A percentile compares a stretch with the other conserved stretches of the same genome.
Conservation (phyloP, 345 rosid genomes). For the Gossypium arboreum region DNA sequence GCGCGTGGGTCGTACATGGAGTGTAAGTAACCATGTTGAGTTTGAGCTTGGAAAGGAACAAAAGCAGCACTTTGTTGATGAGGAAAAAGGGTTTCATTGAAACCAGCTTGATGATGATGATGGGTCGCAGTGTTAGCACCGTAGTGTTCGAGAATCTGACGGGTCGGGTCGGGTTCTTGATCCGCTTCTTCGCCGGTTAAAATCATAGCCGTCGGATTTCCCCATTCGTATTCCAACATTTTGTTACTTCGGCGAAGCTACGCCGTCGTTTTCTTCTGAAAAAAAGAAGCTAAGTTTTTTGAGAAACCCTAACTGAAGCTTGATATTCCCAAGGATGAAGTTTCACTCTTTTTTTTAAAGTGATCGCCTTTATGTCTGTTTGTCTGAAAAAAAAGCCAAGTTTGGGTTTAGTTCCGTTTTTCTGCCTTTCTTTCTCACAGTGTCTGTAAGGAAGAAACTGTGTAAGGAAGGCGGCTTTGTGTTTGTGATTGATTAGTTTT, state of each 20-base stretch:
- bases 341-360: neutral
- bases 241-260: conserved; percentile 17
- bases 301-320: conserved; percentile 31
- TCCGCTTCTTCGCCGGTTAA: conserved; percentile 37
- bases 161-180: conserved; percentile 47
- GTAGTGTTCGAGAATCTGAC: conserved; percentile 46
- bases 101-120: conserved; percentile 17
- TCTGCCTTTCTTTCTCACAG: neutral
- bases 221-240: conserved; percentile 94
- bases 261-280: neutral
- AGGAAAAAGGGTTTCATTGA: conserved; percentile 30
- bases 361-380: neutral
- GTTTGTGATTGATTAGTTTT: neutral
- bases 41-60: conserved; percentile 32
- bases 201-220: conserved; percentile 51
- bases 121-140: conserved; percentile 23
- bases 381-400: neutral
- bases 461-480: conserved; percentile 12
- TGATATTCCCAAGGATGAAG: conserved; percentile 27
- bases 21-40: conserved; percentile 18
- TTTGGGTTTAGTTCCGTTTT: neutral
- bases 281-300: too few relatives aligned
- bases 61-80: conserved; percentile 25
- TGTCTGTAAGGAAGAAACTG: neutral
- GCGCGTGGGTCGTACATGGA: conserved; percentile 53